These are phyloP conservation scores for Sphagnum contortum DNA, from an alignment of 225 moss, liverwort and hornwort genomes.

Conservation along the genomic window DNA sequence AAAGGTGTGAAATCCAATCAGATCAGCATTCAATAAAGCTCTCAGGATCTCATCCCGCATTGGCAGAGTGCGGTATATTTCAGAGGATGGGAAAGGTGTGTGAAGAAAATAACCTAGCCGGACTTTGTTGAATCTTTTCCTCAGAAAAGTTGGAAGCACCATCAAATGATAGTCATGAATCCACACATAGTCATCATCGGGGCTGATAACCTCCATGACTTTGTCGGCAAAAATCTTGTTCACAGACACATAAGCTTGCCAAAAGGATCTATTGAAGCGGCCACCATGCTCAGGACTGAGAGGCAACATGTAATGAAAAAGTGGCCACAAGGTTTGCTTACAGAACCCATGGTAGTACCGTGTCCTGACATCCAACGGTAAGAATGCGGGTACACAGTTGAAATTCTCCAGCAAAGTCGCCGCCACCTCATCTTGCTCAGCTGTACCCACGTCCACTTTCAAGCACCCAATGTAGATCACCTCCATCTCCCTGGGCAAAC, in stretches of 20 bases:
- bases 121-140: conserved; percentile 91
- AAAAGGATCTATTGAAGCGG: conserved; percentile 84
- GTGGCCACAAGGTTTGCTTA: conserved; percentile 97
- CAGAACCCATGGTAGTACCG: conserved; percentile 95
- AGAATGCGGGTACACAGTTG: conserved; percentile 88
- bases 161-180: conserved; percentile 97
- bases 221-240: conserved; percentile 96
- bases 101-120: conserved; percentile 97
- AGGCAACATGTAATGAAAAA: conserved; percentile 91
- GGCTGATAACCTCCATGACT: conserved; percentile 98
- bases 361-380: conserved; percentile 53
- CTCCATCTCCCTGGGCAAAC: conserved; percentile 69
- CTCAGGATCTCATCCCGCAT: conserved; percentile 93
- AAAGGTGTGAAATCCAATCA: conserved; percentile 97
- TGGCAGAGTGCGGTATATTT: conserved; percentile 91
- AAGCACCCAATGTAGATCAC: conserved; percentile 90
- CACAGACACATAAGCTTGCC: conserved; percentile 94
- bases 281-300: conserved; percentile 79
- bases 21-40: conserved; percentile 80
- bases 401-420: conserved; percentile 64
- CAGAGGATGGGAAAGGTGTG: conserved; percentile 93
- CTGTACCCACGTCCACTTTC: conserved; percentile 71
- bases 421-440: conserved; percentile 83
- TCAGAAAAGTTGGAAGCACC: conserved; percentile 81
- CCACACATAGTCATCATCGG: conserved; percentile 98